A percentile compares a stretch with the other conserved stretches of the same genome.
Conservation (phyloP, 352 stramenopile species). For the Elongisporangium prolatum region DNA sequence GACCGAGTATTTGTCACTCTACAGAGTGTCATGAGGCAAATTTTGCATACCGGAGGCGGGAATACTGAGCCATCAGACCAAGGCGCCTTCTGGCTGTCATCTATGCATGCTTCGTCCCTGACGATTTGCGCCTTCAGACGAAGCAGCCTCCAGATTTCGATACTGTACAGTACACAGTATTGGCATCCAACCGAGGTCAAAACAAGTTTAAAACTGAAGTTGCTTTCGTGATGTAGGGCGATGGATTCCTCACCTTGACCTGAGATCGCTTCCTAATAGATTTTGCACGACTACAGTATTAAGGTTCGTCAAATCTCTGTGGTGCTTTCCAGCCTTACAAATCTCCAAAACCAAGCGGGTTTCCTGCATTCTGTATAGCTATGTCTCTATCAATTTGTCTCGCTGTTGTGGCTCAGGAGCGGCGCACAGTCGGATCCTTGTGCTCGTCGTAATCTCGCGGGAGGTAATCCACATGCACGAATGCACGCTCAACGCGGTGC, state of each 20-base stretch:
- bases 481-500: slow-evolving; percentile 96
- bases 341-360: background rate
- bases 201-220: background rate
- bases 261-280: background rate
- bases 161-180: background rate
- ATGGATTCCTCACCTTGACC: background rate
- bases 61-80: background rate
- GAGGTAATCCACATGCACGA: slow-evolving; percentile 98
- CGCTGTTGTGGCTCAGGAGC: slow-evolving; percentile 1
- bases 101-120: background rate
- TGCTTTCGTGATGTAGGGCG: background rate
- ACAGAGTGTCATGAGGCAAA: too few species aligned
- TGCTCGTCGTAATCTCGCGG: slow-evolving; percentile 87
- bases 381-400: background rate
- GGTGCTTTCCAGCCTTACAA: background rate
- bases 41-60: too few species aligned
- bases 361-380: background rate
- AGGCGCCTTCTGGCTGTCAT: background rate
- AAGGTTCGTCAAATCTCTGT: background rate
- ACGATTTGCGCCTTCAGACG: background rate
- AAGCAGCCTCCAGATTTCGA: background rate
- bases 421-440: slow-evolving; percentile 77
- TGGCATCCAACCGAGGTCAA: background rate
- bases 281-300: background rate
- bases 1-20: too few species aligned